Conservation (phyloP, 2,329 filamentous ascomycete genomes). For the Monosporascus sp. region DNA sequence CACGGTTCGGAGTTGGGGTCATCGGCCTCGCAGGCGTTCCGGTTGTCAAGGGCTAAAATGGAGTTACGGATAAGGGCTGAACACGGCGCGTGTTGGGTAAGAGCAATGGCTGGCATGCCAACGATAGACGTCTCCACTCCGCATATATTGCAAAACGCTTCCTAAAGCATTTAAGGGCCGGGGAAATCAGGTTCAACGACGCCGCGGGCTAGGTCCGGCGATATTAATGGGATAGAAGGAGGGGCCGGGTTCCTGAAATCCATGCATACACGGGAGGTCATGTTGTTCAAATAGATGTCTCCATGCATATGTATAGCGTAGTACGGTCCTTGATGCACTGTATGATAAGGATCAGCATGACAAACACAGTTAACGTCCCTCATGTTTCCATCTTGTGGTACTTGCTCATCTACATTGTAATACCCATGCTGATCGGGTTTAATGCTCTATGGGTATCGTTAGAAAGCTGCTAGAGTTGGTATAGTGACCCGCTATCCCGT, state of each 20-base stretch:
- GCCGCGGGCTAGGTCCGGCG: too few species aligned
- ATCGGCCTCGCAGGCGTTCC: neutral
- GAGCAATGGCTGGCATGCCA: slow-evolving; percentile 19
- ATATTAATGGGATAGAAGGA: neutral
- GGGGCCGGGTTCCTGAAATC: neutral
- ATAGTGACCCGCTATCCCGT: too few species aligned
- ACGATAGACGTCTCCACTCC: slow-evolving; percentile 46
- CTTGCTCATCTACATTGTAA: too few species aligned
- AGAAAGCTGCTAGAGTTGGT: too few species aligned
- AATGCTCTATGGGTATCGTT: too few species aligned
- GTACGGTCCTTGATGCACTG: neutral
- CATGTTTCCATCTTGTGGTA: too few species aligned
- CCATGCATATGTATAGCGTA: neutral
- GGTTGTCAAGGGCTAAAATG: neutral
- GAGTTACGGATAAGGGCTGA: neutral
- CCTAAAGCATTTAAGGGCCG: slow-evolving; percentile 13
- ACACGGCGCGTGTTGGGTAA: slow-evolving; percentile 17
- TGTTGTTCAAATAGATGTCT: neutral
- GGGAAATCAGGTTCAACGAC: neutral
- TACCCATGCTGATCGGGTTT: too few species aligned
- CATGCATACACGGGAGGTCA: neutral
- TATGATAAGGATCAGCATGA: neutral
- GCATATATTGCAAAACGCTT: slow-evolving; percentile 24
- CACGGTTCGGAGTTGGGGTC: neutral
- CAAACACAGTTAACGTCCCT: too few species aligned